A percentile compares a stretch with the other conserved stretches of the same genome.
Evolutionary conservation across 805 yeast species (phyloP).

Genomic region (Saccharomyces jurei): DNA sequence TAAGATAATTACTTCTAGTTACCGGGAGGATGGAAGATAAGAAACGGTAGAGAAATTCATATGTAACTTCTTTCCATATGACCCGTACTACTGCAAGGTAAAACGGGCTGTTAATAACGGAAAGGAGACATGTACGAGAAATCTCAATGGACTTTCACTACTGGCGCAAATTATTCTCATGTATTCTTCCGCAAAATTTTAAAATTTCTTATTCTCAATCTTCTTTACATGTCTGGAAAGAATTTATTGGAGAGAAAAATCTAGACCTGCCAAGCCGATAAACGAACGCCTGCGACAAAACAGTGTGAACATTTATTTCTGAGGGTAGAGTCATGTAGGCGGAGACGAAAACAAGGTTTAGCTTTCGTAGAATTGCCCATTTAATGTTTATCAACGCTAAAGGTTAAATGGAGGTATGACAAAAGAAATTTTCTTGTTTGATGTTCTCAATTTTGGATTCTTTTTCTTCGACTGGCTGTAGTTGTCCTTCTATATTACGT

Average conservation of each 20-base stretch:
- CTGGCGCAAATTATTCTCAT: neutral
- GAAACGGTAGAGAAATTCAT: neutral
- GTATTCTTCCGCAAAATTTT: neutral
- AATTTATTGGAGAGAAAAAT: neutral
- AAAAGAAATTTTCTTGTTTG: neutral
- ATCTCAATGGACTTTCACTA: neutral
- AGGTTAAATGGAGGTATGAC: neutral
- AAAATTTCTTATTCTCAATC: neutral
- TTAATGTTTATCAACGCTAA: neutral
- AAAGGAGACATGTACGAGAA: neutral
- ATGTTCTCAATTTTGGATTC: neutral
- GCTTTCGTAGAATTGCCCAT: neutral
- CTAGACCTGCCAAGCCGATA: neutral
- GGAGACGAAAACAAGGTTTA: neutral
- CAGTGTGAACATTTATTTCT: neutral
- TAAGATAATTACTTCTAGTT: neutral
- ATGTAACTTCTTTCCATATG: no score
- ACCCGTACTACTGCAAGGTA: neutral
- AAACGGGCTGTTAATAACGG: neutral
- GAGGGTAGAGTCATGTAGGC: neutral
- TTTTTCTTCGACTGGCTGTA: neutral
- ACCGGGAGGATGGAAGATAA: neutral
- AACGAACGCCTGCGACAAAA: neutral
- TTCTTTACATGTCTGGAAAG: neutral
- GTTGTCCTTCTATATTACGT: neutral